Conservation (phyloP, 2,329 filamentous ascomycete species). For the Botryotinia narcissicola region DNA sequence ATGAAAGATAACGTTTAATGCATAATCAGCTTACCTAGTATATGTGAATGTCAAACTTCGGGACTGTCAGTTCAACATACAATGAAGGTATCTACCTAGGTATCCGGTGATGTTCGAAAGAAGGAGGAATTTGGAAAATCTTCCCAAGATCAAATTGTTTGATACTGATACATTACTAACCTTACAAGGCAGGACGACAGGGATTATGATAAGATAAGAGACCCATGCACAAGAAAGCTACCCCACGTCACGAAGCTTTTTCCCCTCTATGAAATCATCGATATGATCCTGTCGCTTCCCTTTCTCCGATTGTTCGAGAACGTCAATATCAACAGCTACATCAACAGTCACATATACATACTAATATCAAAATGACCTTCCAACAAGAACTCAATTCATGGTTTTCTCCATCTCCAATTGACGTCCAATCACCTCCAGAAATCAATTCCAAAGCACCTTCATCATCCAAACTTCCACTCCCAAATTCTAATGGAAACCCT, state of each 20-base stretch:
- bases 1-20: not conserved
- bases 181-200: not conserved
- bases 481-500: constrained; percentile 50
- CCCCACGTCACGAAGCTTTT: constrained; percentile 10
- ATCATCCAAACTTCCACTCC: constrained; percentile 51
- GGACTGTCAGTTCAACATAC: not conserved
- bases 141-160: constrained; percentile 12
- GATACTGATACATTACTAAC: constrained; percentile 5
- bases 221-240: not conserved
- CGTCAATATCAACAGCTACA: not conserved
- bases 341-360: not conserved
- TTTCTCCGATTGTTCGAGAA: not conserved
- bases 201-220: constrained; percentile 16
- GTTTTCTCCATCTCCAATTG: constrained; percentile 29
- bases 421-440: constrained; percentile 48
- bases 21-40: not conserved
- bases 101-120: not conserved
- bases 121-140: not conserved
- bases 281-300: not conserved
- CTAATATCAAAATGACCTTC: constrained; percentile 32
- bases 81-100: not conserved
- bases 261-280: constrained; percentile 14
- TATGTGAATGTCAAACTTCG: not conserved
- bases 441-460: constrained; percentile 57
- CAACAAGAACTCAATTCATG: constrained; percentile 37